Conservation (phyloP, 2,329 filamentous ascomycete genomes). For the Simplicillium aogashimaense region DNA sequence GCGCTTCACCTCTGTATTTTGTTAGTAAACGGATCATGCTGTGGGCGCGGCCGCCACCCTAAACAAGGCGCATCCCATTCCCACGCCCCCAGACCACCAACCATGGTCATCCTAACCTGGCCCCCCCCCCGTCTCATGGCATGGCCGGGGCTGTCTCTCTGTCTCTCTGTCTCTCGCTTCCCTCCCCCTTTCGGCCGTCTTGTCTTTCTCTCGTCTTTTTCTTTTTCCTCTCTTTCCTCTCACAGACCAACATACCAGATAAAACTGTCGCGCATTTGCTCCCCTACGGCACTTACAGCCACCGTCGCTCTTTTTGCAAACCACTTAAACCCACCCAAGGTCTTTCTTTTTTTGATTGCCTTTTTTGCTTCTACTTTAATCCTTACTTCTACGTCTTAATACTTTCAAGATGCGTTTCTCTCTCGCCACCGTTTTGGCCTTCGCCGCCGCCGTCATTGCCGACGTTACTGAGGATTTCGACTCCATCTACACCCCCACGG, state of each 20-base stretch:
- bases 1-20: too few species aligned
- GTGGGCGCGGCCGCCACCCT: too few species aligned
- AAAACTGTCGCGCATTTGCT: not conserved
- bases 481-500: constrained; percentile 35
- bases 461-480: constrained; percentile 45
- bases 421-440: constrained; percentile 39
- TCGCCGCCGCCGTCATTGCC: constrained; percentile 33
- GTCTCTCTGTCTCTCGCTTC: constrained; percentile 2
- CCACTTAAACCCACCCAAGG: constrained; percentile 1
- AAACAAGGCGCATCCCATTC: not conserved
- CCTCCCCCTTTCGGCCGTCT: constrained; percentile 3
- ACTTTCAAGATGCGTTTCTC: constrained; percentile 44
- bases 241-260: not conserved
- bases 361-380: not conserved
- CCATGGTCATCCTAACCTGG: not conserved
- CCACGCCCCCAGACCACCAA: not conserved
- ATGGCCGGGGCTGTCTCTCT: not conserved
- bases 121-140: not conserved
- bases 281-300: not conserved
- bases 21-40: too few species aligned
- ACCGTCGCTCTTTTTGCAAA: constrained; percentile 3
- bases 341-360: constrained; percentile 1
- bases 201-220: constrained; percentile 1
- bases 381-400: not conserved
- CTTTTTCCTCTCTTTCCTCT: constrained; percentile 1